Evolutionary conservation across 768 basidiomycete genomes (phyloP), one percentile per base, ranked within the genome.

Genomic region (Trametes sanguinea): DNA sequence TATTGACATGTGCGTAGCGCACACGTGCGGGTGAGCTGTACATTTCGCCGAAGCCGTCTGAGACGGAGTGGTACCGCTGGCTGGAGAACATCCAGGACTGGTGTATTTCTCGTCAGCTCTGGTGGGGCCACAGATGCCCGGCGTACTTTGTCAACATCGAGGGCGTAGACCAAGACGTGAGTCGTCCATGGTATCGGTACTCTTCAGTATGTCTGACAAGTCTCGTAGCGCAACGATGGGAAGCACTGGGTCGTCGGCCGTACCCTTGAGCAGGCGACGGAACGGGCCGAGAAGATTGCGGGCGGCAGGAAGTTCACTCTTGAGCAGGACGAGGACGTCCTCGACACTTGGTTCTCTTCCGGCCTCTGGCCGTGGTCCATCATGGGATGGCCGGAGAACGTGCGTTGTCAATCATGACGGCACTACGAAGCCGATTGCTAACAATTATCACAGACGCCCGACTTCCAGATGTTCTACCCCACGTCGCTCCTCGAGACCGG

Each of bases 261-360:
- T 54, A 86, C 81, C 0, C 57, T 80, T 6, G 87, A 89, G 64
- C 86, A 98, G 75, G 96, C 93, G 4, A 86, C 83, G 4, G 81
- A 85, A 64, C 86, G 88, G 11, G 94, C 92, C 6, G 84, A 84
- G 65, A 78, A 77, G 40, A 73, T 95, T 50, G 92, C 92, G 2
- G 80, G 77, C 27, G 89, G 87, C 33, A 60, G 60, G 32, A 77
- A 77, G 57, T 98, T 92, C 73, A 83, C 80, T 0, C 79, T 99
- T 10, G 86, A 89, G 69, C 97, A 98, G 73, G 97, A 98, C 68
- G 92, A 93, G 62, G 97, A 99, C 72, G 96, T 99, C 2, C 83
- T 99, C 13, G 97, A 99, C 76, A 98, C 96, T 0, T 99, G 97
- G 96, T 99, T 98, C 77, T 98, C 95, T 0, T 97, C 95, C 50